Percentiles rank a stretch among this genome's conserved stretches.
Conservation (phyloP, 176 grass and related monocot species). For the Themeda triandra region DNA sequence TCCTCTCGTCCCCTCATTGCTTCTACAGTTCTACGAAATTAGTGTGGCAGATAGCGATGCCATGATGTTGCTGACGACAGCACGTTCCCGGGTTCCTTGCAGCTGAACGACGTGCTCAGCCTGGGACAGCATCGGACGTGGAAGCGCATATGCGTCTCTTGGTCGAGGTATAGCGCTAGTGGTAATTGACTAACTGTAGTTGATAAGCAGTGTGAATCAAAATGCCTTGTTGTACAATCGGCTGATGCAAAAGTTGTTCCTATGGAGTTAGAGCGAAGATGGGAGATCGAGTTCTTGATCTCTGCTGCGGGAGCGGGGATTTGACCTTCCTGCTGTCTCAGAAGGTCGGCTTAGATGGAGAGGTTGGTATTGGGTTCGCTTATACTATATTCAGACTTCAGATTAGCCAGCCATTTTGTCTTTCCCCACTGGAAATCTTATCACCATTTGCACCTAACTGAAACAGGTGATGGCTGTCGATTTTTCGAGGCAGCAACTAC, state of each 20-base stretch:
- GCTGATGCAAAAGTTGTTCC: neutral
- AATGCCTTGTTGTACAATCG: neutral
- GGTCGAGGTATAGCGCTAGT: conserved; percentile 51
- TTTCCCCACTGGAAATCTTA: neutral
- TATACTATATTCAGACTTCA: neutral
- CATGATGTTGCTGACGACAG: neutral
- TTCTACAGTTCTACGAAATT: neutral
- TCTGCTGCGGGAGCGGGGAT: conserved; percentile 94
- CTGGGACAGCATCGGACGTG: conserved; percentile 78
- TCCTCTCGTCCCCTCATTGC: neutral
- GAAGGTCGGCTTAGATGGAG: conserved; percentile 80
- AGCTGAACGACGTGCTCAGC: conserved; percentile 88
- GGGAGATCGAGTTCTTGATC: conserved; percentile 84
- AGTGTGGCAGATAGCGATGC: neutral
- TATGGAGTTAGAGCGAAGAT: conserved; percentile 53
- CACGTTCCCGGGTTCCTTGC: conserved; percentile 10
- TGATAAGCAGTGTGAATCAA: conserved; percentile 7
- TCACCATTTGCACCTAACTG: neutral
- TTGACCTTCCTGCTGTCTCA: conserved; percentile 72
- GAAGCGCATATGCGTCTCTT: conserved; percentile 95
- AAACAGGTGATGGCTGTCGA: conserved; percentile 73
- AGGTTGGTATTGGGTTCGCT: conserved; percentile 49
- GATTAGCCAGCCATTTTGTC: neutral
- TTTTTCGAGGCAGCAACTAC: conserved; percentile 69
- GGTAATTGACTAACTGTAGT: neutral